Conservation (phyloP, 345 rosid genomes). For the Gynandropsis gynandra region DNA sequence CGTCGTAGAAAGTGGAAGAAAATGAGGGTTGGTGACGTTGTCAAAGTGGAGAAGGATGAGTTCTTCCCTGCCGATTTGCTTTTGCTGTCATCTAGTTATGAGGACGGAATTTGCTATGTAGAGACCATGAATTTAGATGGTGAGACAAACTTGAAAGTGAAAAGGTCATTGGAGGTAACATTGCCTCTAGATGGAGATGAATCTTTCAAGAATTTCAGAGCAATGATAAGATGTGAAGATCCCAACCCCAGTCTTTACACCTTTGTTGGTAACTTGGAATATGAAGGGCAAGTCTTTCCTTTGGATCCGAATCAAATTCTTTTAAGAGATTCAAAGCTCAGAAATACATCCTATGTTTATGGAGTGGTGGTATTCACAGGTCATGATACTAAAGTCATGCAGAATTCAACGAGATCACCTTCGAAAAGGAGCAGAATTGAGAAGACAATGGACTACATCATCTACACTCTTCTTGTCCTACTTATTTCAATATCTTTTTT, state of each 20-base stretch:
- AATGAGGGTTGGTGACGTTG: slow-evolving; percentile 71
- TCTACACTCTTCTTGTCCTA: slow-evolving; percentile 67
- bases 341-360: slow-evolving; percentile 71
- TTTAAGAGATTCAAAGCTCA: slow-evolving; percentile 91
- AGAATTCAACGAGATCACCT: slow-evolving; percentile 80
- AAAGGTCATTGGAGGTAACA: slow-evolving; percentile 70
- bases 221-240: slow-evolving; percentile 73
- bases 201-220: slow-evolving; percentile 52
- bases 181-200: slow-evolving; percentile 56
- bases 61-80: slow-evolving; percentile 93
- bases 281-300: slow-evolving; percentile 49
- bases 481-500: slow-evolving; percentile 64
- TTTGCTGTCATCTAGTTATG: slow-evolving; percentile 79
- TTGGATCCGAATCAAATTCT: slow-evolving; percentile 86
- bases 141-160: slow-evolving; percentile 90
- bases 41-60: slow-evolving; percentile 84
- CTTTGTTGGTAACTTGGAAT: slow-evolving; percentile 76
- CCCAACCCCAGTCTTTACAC: slow-evolving; percentile 93
- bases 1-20: slow-evolving; percentile 58
- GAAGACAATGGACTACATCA: slow-evolving; percentile 84
- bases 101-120: slow-evolving; percentile 93
- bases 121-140: slow-evolving; percentile 99
- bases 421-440: slow-evolving; percentile 85
- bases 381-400: slow-evolving; percentile 92
- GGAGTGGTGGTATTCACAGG: slow-evolving; percentile 89